A percentile compares a stretch with the other conserved stretches of the same genome.
phyloP scores from a whole-genome alignment of 345 rosid genomes.

The Iberis pinnata region DNA sequence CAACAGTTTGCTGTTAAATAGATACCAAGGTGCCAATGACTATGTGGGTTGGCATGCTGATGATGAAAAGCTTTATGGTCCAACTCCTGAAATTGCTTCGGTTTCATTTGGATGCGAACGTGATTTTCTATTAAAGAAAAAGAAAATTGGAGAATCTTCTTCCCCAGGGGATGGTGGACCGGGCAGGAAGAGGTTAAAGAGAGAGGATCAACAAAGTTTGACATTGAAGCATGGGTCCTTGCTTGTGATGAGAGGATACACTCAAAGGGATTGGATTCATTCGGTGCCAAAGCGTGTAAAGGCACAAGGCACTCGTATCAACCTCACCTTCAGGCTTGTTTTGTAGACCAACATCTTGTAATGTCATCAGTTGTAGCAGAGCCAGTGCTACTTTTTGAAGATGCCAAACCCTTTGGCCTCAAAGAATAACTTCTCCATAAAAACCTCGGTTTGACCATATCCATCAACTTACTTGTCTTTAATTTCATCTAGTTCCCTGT shows the following conservation, averaged over 20 bases:
- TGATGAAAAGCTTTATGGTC: slow-evolving; percentile 72
- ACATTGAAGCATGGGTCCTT: slow-evolving; percentile 72
- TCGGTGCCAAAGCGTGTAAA: slow-evolving; percentile 79
- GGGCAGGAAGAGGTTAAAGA: slow-evolving; percentile 46
- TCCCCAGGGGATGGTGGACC: slow-evolving; percentile 40
- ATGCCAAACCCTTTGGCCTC: no score
- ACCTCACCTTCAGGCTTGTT: slow-evolving; percentile 70
- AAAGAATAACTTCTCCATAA: not conserved
- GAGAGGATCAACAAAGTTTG: slow-evolving; percentile 45
- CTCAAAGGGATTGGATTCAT: slow-evolving; percentile 87
- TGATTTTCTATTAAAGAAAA: slow-evolving; percentile 70
- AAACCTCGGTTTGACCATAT: not conserved
- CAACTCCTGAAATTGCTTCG: slow-evolving; percentile 68
- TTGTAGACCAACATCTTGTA: no score
- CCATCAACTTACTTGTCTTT: not conserved
- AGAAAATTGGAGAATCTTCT: slow-evolving; percentile 44
- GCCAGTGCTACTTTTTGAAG: no score
- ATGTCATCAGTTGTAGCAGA: no score
- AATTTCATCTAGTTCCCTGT: no score
- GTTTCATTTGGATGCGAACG: slow-evolving; percentile 88
- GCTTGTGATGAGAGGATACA: slow-evolving; percentile 75
- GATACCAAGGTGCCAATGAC: slow-evolving; percentile 68
- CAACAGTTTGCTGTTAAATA: slow-evolving; percentile 78
- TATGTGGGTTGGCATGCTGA: slow-evolving; percentile 89
- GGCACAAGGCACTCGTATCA: slow-evolving; percentile 53